Base-by-base conservation (phyloP, 768 basidiomycete species). In the Suillus ampliporus region DNA sequence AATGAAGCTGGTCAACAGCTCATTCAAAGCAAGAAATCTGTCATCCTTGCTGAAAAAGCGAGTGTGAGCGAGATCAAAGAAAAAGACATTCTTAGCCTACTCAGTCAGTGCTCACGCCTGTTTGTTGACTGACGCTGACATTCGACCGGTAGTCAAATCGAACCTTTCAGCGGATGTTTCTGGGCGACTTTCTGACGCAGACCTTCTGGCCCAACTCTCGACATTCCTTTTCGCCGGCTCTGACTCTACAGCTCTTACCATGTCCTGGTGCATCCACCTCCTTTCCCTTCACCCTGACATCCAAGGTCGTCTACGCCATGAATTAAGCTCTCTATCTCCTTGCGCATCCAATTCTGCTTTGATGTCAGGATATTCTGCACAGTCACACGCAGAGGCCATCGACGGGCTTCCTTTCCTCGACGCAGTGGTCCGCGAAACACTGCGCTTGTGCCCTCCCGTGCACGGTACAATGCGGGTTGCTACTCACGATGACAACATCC, bases 151-250 rank as follows among this genome's bases (percentile, higher is more conserved):
- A 90, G 89, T 90, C 65, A 84, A 85, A 72, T 83, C 87, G 15
- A 89, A 89, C 71, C 76, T 86, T 14, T 80, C 82, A 11, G 75
- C 74, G 23, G 79, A 83, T 60, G 66, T 78, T 5, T 75, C 78
- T 7, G 77, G 79, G 64, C 78, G 80, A 17, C 71, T 90, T 54
- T 80, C 85, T n/a, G 89, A 90, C 64, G 70, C 80, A 34, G 87
- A 88, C 54, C 75, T 89, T n/a, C 75, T 87, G 9, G 84, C 85
- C 64, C 86, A 88, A 71, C 83, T 88, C 66, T 82, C 83, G n/a
- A 86, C 87, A 35, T 84, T 89, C 72, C 78, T 89, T 61, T 83
- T 88, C 46, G 86, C 83, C 3, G 89, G 89, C 14, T 85, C 88
- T 28, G 87, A 89, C 67, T 82, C 86, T 3, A 84, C 85, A 35